Base-by-base conservation (phyloP, 306 rosid genomes). In the Dalbergia oliveri region DNA sequence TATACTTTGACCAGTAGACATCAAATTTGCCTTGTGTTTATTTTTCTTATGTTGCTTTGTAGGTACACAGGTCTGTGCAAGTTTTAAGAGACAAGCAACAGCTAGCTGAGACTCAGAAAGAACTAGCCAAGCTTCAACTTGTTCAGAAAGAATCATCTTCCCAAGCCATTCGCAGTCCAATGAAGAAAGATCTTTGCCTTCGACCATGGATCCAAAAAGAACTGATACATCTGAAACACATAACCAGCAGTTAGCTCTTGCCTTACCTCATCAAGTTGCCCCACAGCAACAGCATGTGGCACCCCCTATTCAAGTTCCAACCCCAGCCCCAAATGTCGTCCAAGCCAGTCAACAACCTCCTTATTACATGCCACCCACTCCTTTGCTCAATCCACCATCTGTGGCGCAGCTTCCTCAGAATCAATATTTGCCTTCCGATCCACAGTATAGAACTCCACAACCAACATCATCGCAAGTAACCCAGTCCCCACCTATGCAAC, bases 61-160 rank as follows among this genome's bases (percentile, higher is more conserved):
- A 95, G 99, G 98, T 95, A 76, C 97, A 89, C 82, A 88, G 99
- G 85, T 93, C 96, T 82, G 91, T 95, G 49, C 99, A 93, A 86
- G 89, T 95, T 73, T 81, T 95, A 68, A 85, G 93, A 81, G 99
- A 95, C 92, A 95, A 91, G 76, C 99, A 95, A 88, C 97, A 93
- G 77, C 94, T 95, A 43, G 94, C 93, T 4, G 98, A 95, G 76
- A 80, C 99, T 72, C 99, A 90, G 73, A 95, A 93, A 83, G 97
- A 95, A 77, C 70, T 95, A 75, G 97, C 98, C 79, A 93, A 91
- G 84, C 96, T 93, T 83, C 97, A 85, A 77, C 91, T 89, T 80
- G 86, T 70, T 3, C 97, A 78, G 82, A 94, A 92, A 79, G 97
- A 85, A 71, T 88, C 98, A 67, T 83, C 90, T 70, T 84, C 94